These are phyloP conservation scores for Teunomyces stri DNA, from an alignment of 805 yeast genomes.

Conservation along the genomic window DNA sequence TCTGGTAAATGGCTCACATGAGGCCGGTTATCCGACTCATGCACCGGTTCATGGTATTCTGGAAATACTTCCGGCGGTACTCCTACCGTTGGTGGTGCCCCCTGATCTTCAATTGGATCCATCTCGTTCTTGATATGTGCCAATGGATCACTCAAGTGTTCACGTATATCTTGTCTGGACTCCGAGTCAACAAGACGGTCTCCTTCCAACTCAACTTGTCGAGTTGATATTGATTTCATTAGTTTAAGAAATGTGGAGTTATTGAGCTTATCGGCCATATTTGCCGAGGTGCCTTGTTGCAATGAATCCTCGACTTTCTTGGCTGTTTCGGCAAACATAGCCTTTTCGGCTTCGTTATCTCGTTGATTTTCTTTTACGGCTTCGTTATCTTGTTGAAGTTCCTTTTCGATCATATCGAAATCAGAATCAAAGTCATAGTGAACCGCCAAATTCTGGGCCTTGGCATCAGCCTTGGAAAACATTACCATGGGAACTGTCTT, in stretches of 20 bases:
- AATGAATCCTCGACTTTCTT: slow-evolving; percentile 30
- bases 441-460: neutral
- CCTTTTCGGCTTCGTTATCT: slow-evolving; percentile 24
- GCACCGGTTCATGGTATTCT: slow-evolving; percentile 15
- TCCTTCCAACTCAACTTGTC: slow-evolving; percentile 40
- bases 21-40: slow-evolving; percentile 4
- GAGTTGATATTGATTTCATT: slow-evolving; percentile 37
- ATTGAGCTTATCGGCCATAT: slow-evolving; percentile 30
- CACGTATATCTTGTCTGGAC: slow-evolving; percentile 21
- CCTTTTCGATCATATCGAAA: slow-evolving; percentile 33
- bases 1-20: slow-evolving; percentile 34
- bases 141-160: slow-evolving; percentile 16
- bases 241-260: slow-evolving; percentile 37
- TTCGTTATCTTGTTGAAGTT: slow-evolving; percentile 16
- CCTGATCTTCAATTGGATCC: neutral
- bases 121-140: slow-evolving; percentile 6
- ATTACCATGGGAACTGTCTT: neutral
- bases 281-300: slow-evolving; percentile 7
- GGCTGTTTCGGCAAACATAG: slow-evolving; percentile 41
- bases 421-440: slow-evolving; percentile 23
- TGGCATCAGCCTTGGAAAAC: neutral
- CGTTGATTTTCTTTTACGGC: slow-evolving; percentile 24
- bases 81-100: neutral
- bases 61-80: neutral
- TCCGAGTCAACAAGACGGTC: slow-evolving; percentile 32